Evolutionary conservation across 208 protist genomes (phyloP), one percentile per base, ranked within the genome.

Genomic region (Spongospora subterranea): DNA sequence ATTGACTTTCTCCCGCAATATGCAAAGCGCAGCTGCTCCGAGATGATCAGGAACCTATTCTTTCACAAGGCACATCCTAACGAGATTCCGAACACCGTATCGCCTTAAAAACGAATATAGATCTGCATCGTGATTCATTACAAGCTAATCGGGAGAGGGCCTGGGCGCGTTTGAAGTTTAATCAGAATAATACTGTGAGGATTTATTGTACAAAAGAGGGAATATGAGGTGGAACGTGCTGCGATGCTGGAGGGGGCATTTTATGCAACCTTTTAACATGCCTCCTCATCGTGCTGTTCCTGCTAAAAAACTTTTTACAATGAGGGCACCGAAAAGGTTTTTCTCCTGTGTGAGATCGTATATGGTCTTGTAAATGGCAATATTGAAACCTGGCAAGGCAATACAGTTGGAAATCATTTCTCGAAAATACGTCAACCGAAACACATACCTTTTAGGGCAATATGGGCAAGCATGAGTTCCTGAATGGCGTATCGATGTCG

Each of bases 281-380:
- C 71, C 71, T 35, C 13, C 71, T 35, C 71, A 82, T 82, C 17
- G 71, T 82, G 71, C 71, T 82, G 71, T 82, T 82, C 71, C 71
- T 82, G 71, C 71, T 82, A n/a, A 82, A 82, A n/a, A 45, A 45
- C 71, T 82, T 82, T 13, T 82, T 43, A n/a, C 71, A 82, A 43
- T 82, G 71, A 6, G 71, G 71, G n/a, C 71, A 82, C 17, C n/a
- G 35, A n/a, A 82, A 82, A 20, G 71, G 71, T 43, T 82, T 82
- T n/a, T 82, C 71, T 6, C 71, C 71, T 43, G 71, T 82, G n/a
- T 82, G 71, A 6, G 71, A 82, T n/a, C 71, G 71, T 20, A 82
- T 82, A 43, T 82, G 71, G 40, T 82, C 71, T n/a, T 82, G 71
- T n/a, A 82, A 43, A 43, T 82, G 71, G 71, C 71, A 82, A 43